A percentile compares a stretch with the other conserved stretches of the same genome.
phyloP scores from a whole-genome alignment of 768 basidiomycete species.

The Tylopilus subfusipes region DNA sequence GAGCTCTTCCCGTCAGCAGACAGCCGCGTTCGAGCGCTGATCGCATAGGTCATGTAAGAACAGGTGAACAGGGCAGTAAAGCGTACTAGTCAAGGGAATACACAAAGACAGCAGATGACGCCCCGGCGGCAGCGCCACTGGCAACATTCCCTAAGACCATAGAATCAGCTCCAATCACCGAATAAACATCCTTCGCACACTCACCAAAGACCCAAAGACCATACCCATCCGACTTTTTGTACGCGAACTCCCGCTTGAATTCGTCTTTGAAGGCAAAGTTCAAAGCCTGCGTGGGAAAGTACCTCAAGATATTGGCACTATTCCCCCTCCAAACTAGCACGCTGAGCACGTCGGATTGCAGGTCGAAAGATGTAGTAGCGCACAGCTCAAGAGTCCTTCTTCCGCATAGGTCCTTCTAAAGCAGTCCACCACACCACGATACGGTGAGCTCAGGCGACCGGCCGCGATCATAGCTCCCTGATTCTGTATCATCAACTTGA shows the following conservation, averaged over 20 bases:
- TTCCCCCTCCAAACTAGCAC: constrained; percentile 43
- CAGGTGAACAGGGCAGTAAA: background rate
- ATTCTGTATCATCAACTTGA: constrained; percentile 40
- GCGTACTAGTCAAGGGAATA: constrained; percentile 45
- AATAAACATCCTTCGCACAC: constrained; percentile 3
- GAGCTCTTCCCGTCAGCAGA: constrained; percentile 39
- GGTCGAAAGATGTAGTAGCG: constrained; percentile 11
- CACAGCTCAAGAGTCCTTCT: constrained; percentile 39
- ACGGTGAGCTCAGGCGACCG: constrained; percentile 37
- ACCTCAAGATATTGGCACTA: constrained; percentile 41
- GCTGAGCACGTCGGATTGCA: constrained; percentile 2
- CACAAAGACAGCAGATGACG: constrained; percentile 40
- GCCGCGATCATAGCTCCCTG: constrained; percentile 36
- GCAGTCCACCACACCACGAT: constrained; percentile 35
- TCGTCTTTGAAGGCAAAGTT: constrained; percentile 49
- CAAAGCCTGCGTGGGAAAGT: constrained; percentile 46
- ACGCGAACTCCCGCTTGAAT: constrained; percentile 38
- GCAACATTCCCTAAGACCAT: constrained; percentile 35
- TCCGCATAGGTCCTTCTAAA: constrained; percentile 33
- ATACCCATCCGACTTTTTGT: constrained; percentile 37
- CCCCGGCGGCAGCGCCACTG: constrained; percentile 44
- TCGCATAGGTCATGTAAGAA: background rate
- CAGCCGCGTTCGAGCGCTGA: constrained; percentile 40
- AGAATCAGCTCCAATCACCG: background rate
- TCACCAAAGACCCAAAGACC: constrained; percentile 35